Base-by-base conservation (phyloP, 2,329 filamentous ascomycete genomes). In the Neospermospora avenae region DNA sequence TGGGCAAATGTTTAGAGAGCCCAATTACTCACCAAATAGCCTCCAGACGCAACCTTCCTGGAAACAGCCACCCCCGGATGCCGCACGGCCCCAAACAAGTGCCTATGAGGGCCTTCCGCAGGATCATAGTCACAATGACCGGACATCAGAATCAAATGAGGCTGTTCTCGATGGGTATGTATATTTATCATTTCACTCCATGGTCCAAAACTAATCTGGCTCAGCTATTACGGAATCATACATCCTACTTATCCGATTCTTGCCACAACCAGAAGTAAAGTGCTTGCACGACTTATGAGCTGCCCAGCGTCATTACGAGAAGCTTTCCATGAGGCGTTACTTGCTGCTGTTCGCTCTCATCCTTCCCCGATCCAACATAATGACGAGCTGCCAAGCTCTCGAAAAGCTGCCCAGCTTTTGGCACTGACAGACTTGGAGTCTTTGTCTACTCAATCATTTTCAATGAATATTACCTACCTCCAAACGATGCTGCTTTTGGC, bases 211-310 rank as follows among this genome's bases (percentile, higher is more conserved):
- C 70, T 72, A 62, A 71, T 55, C n/a, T 46, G 18, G n/a, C 13
- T 8, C 58, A 86, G 83, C 64, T 91, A 90, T 66, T 80, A 89
- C 56, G 78, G 78, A 4, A 76, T 82, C 14, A 82, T 91, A 20
- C 87, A 91, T 66, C 84, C 84, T 14, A 82, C 83, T 3, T 86
- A 89, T 59, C 88, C 88, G 0, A 77, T 91, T 46, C 76, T 91
- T 13, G 81, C 87, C 1, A 78, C 78, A 55, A 83, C 75, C 57
- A 85, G 82, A 67, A 73, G 75, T 14, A 78, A 79, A n/a, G 72
- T 89, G 10, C 80, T 83, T 59, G 77, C 78, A 8, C 77, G 84
- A 20, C 73, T 91, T 20, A 76, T 77, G 3, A 79, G 81, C 48
- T 86, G 84, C 65, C 81, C 85, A 0, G 68, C 77, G 1, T 72